These are phyloP conservation scores for Cucurbita maxima DNA, from an alignment of 306 rosid genomes.

Conservation along the genomic window DNA sequence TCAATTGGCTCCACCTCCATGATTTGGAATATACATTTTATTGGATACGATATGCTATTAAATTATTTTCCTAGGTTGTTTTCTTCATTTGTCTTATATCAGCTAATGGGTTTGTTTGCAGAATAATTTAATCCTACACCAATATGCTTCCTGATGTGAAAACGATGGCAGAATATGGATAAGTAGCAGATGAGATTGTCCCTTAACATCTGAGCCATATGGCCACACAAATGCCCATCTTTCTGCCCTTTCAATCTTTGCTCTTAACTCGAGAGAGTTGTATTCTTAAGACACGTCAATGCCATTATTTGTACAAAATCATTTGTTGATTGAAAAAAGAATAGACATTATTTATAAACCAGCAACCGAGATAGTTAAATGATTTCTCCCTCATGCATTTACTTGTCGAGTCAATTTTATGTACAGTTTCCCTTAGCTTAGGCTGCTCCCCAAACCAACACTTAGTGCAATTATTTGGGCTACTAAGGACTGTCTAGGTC, in stretches of 20 bases:
- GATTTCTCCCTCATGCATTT: constrained; percentile 2
- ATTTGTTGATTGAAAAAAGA: background rate
- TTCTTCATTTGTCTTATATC: background rate
- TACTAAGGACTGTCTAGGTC: background rate
- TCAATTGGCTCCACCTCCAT: background rate
- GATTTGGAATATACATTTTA: background rate
- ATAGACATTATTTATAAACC: background rate
- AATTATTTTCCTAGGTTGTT: background rate
- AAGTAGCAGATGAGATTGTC: background rate
- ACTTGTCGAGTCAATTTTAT: background rate
- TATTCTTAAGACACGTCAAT: background rate
- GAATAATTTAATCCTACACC: background rate
- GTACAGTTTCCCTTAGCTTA: background rate
- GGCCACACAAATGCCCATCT: background rate
- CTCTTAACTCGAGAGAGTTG: background rate
- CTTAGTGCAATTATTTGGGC: background rate
- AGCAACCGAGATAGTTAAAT: background rate
- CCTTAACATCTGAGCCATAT: background rate
- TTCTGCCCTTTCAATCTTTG: background rate
- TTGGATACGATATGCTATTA: background rate
- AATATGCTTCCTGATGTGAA: background rate
- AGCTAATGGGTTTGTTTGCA: background rate
- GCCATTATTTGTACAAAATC: background rate
- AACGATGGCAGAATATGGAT: background rate
- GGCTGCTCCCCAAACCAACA: background rate